phyloP scores from a whole-genome alignment of 2,329 filamentous ascomycete species.

The Endothia cerciana region DNA sequence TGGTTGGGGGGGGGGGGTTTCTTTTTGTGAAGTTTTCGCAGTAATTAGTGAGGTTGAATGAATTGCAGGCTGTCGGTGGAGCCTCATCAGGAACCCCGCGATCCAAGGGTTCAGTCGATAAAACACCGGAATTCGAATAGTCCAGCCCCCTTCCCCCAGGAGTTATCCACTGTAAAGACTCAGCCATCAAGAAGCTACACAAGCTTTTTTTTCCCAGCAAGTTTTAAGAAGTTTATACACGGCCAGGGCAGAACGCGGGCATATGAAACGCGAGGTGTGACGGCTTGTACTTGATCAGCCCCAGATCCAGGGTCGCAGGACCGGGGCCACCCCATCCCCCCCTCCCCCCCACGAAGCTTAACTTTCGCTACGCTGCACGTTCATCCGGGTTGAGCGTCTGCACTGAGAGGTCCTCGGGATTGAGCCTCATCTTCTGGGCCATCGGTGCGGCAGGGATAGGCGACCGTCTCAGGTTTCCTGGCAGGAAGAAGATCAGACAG shows the following conservation, averaged over 20 bases:
- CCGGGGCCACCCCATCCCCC: not conserved
- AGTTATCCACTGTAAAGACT: constrained; percentile 5
- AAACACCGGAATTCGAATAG: not conserved
- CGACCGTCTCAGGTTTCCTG: constrained; percentile 6
- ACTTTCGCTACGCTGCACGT: not conserved
- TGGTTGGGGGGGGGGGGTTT: too few species aligned
- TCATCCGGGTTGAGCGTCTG: constrained; percentile 7
- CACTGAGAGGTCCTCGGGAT: not conserved
- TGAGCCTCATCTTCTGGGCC: constrained; percentile 9
- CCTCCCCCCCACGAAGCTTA: not conserved
- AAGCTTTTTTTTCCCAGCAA: not conserved
- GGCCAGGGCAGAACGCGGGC: not conserved
- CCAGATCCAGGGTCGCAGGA: not conserved
- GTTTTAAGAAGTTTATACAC: constrained; percentile 1
- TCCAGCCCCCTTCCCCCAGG: constrained; percentile 7
- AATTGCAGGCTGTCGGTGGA: not conserved
- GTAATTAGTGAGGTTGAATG: not conserved
- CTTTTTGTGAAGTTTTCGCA: not conserved
- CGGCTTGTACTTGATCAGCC: constrained; percentile 28
- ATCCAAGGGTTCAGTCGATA: not conserved
- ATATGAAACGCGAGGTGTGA: constrained; percentile 26
- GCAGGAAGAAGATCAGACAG: constrained; percentile 24
- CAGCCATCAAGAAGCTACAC: not conserved
- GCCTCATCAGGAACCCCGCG: not conserved
- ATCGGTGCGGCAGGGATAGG: not conserved